A percentile compares a stretch with the other conserved stretches of the same genome.
These are phyloP conservation scores for Pseudophaeomoniella oleicola DNA, from an alignment of 2,329 filamentous ascomycete species.

Conservation along the genomic window DNA sequence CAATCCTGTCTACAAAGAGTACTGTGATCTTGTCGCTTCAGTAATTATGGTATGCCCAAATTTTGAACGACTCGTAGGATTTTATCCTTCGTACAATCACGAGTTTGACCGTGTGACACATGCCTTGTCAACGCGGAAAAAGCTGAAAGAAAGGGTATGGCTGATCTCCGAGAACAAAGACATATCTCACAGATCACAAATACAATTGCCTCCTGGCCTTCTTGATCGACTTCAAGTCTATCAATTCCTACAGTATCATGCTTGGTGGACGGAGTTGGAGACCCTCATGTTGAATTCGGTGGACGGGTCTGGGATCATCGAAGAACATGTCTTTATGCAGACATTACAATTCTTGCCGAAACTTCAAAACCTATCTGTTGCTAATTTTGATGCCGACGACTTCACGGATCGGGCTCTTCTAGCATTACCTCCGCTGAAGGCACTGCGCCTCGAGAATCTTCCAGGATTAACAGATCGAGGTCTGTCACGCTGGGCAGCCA, in stretches of 20 bases:
- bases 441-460: constrained; percentile 40
- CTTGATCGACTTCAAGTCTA: constrained; percentile 34
- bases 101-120: constrained; percentile 40
- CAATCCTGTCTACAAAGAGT: constrained; percentile 28
- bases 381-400: constrained; percentile 36
- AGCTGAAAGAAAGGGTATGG: constrained; percentile 42
- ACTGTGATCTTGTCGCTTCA: constrained; percentile 37
- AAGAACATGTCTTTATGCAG: constrained; percentile 39
- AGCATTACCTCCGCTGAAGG: constrained; percentile 32
- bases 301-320: constrained; percentile 28
- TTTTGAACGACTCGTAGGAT: constrained; percentile 38
- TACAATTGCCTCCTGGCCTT: constrained; percentile 23
- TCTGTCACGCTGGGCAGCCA: constrained; percentile 35
- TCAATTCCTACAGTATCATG: constrained; percentile 39
- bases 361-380: constrained; percentile 38
- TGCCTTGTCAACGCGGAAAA: constrained; percentile 38
- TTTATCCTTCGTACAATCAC: constrained; percentile 37
- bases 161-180: constrained; percentile 32
- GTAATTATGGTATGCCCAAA: constrained; percentile 45
- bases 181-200: constrained; percentile 20
- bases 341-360: constrained; percentile 37
- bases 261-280: constrained; percentile 34
- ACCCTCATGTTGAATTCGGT: constrained; percentile 38
- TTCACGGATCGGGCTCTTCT: constrained; percentile 41
- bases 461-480: constrained; percentile 41